A percentile compares a stretch with the other conserved stretches of the same genome.
phyloP scores from a whole-genome alignment of 2,329 filamentous ascomycete species.

The Cercospora janseana region DNA sequence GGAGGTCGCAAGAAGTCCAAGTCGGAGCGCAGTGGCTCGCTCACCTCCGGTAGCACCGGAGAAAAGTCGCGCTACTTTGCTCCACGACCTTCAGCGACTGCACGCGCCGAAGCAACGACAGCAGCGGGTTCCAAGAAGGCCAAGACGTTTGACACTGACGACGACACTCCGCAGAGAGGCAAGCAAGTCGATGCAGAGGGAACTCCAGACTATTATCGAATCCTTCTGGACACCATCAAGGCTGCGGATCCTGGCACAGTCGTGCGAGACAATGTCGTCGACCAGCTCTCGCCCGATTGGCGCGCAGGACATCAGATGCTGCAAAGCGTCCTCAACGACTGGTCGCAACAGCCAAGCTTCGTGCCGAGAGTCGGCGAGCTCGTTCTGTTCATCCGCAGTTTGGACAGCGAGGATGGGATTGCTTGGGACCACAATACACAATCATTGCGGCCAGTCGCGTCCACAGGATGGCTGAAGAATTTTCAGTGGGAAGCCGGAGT shows the following conservation, averaged over 20 bases:
- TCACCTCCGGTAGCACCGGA: constrained; percentile 21
- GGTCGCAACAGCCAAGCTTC: constrained; percentile 50
- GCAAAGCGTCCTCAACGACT: constrained; percentile 42
- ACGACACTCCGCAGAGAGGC: constrained; percentile 13
- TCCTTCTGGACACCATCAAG: constrained; percentile 50
- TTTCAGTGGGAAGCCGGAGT: constrained; percentile 59
- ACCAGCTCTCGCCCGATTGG: constrained; percentile 58
- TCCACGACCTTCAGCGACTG: neutral
- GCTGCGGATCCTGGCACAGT: constrained; percentile 33
- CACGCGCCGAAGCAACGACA: neutral
- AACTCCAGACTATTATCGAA: constrained; percentile 54
- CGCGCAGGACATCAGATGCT: constrained; percentile 49
- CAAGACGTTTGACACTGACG: constrained; percentile 16
- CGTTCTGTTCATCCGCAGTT: constrained; percentile 51
- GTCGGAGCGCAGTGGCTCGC: constrained; percentile 14
- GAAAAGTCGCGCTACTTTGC: constrained; percentile 16
- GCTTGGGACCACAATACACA: constrained; percentile 30
- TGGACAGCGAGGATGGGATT: constrained; percentile 35
- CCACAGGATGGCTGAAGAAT: constrained; percentile 16
- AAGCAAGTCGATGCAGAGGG: constrained; percentile 51
- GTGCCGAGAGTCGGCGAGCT: constrained; percentile 57
- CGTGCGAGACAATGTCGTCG: constrained; percentile 48
- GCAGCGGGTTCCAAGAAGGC: constrained; percentile 9
- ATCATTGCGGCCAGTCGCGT: constrained; percentile 26
- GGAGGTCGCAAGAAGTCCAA: constrained; percentile 21